Evolutionary conservation across 2,329 filamentous ascomycete species (phyloP).

Genomic region (Alternaria angustiovoidea): DNA sequence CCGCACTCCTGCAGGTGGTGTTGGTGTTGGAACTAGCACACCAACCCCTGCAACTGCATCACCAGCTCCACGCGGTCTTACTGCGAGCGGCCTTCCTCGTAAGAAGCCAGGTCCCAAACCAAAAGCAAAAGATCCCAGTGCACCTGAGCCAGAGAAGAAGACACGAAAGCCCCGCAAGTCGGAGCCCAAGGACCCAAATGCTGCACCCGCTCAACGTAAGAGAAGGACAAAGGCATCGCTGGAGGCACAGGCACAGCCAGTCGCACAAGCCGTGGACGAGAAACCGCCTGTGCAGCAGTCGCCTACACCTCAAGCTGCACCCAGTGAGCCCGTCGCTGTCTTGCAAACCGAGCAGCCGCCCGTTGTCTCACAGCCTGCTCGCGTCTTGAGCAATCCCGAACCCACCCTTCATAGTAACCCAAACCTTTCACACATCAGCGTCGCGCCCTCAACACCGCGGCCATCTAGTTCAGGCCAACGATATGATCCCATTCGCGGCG

Average conservation of each 20-base stretch:
- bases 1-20: conserved; percentile 38
- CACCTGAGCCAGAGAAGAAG: conserved; percentile 52
- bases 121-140: conserved; percentile 48
- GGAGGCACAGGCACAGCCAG: conserved; percentile 43
- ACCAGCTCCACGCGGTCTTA: conserved; percentile 42
- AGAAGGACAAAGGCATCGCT: conserved; percentile 54
- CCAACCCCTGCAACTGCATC: conserved; percentile 42
- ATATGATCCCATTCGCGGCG: conserved; percentile 86
- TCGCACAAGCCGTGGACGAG: conserved; percentile 35
- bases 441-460: conserved; percentile 59
- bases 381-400: conserved; percentile 52
- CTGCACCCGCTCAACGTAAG: conserved; percentile 58
- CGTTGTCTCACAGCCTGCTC: conserved; percentile 35
- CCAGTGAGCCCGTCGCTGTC: conserved; percentile 34
- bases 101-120: conserved; percentile 56
- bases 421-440: conserved; percentile 49
- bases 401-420: conserved; percentile 49
- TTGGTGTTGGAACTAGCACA: conserved; percentile 42
- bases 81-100: conserved; percentile 48
- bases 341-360: conserved; percentile 40
- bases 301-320: conserved; percentile 40
- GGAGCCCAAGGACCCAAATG: conserved; percentile 59
- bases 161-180: conserved; percentile 57
- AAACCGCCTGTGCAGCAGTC: conserved; percentile 34
- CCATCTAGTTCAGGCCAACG: conserved; percentile 76